Evolutionary conservation across 2,329 filamentous ascomycete genomes (phyloP), one percentile per base, ranked within the genome.

Genomic region (Cercospora sesami): DNA sequence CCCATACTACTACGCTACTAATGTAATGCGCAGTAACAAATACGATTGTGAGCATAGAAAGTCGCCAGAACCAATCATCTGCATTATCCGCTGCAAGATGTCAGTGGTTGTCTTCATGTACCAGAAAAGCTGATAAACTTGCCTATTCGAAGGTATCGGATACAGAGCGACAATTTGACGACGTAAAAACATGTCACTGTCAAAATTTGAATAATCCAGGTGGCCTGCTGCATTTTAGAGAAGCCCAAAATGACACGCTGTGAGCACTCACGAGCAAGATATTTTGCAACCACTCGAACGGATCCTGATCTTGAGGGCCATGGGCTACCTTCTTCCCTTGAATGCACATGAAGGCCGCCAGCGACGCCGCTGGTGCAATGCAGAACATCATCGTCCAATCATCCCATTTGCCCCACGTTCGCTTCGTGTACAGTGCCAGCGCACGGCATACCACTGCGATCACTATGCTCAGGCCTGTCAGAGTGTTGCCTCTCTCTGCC

Each of bases 111-210:
- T 31, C 26, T 16, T 14, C 23, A 6, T 16, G 48, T 12, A 28
- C 5, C 6, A 58, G 21, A 18, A 42, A 28, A 39, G 8, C 5
- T 14, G 45, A n/a, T 8, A 12, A 2, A 14, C 45, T 6, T 55
- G 55, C 60, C 61, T 55, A 63, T 63, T 63, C 61, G 61, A 21
- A 63, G 45, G 21, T 63, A 63, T n/a, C 61, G 61, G 23, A 63
- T 55, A 8, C 61, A 63, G 5, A 63, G 28, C 2, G 61, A 63
- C 28, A 63, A 18, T 48, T 63, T 63, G 28, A 55, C 42, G 6
- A 55, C 28, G 45, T 63, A 63, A 1, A 63, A 23, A 16, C 45
- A 55, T 21, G 48, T 63, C 10, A 63, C 8, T 16, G 45, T 36
- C 9, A 55, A 31, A 7, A 63, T 55, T 31, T 53, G 45, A 18